Percentiles rank a stretch among this genome's conserved stretches.
These are phyloP conservation scores for Wickerhamomyces alni DNA, from an alignment of 805 yeast genomes.

Conservation along the genomic window DNA sequence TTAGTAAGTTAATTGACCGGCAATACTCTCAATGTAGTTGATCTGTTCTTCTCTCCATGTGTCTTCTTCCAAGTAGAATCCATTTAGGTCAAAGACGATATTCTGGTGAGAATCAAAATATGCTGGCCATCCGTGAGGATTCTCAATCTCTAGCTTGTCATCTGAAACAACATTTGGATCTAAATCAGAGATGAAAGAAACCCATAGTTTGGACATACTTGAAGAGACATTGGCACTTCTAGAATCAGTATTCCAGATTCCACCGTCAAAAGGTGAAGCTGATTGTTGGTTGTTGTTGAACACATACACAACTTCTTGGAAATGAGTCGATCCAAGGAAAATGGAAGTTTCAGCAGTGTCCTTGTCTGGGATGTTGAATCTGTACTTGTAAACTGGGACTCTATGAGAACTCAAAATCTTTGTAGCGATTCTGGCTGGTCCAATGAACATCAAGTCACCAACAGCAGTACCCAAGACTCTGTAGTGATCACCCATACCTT, in stretches of 20 bases:
- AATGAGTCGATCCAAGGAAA: constrained; percentile 4
- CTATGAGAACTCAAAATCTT: constrained; percentile 2
- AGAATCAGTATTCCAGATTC: constrained; percentile 1
- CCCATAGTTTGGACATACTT: constrained; percentile 4
- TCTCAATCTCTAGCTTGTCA: background rate
- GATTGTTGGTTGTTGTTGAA: constrained; percentile 3
- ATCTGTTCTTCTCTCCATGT: constrained; percentile 5
- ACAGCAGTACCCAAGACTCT: constrained; percentile 2
- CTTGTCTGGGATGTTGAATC: constrained; percentile 6
- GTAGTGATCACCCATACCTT: constrained; percentile 1
- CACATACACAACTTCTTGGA: constrained; percentile 7
- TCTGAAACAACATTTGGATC: constrained; percentile 27
- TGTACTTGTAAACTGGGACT: constrained; percentile 6
- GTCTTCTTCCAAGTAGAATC: constrained; percentile 5
- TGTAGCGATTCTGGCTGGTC: constrained; percentile 8
- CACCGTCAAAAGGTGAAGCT: background rate
- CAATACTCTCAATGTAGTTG: constrained; percentile 1
- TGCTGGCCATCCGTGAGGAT: constrained; percentile 3
- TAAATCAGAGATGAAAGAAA: constrained; percentile 25
- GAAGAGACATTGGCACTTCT: constrained; percentile 1
- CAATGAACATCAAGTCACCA: constrained; percentile 11
- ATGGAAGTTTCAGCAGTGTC: background rate
- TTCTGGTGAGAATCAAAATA: constrained; percentile 1
- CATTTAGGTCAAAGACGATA: constrained; percentile 6
- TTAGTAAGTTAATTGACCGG: background rate